phyloP scores from a whole-genome alignment of 257 asterid genomes.

The Solanum sparsipilum region DNA sequence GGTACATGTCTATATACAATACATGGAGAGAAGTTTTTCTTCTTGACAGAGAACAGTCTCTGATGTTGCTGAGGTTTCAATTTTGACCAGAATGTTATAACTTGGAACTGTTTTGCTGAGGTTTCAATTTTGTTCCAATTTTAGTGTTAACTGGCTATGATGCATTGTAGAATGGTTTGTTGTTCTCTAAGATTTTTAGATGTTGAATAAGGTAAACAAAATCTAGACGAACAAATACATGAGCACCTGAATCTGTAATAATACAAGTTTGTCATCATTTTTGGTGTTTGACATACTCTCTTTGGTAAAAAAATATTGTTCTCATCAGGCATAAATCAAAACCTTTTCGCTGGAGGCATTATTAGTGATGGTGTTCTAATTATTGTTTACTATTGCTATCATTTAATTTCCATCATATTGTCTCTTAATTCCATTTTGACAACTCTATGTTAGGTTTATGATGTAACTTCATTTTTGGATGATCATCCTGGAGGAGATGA shows the following conservation, averaged over 20 bases:
- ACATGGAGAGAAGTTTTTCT: background rate
- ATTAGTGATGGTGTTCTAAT: background rate
- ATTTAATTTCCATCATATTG: background rate
- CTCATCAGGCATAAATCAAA: background rate
- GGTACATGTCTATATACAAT: background rate
- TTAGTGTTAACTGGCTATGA: background rate
- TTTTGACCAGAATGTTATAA: background rate
- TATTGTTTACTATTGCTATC: background rate
- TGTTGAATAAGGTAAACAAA: background rate
- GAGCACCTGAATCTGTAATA: background rate
- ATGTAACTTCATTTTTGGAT: slow-evolving; percentile 43
- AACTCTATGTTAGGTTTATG: slow-evolving; percentile 33
- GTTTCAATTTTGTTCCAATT: background rate
- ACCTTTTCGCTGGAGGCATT: background rate
- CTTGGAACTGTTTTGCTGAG: background rate
- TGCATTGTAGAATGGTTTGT: background rate
- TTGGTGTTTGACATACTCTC: background rate
- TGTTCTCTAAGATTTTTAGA: background rate
- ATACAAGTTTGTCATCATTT: background rate
- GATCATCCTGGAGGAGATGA: slow-evolving; percentile 85
- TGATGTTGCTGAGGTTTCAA: background rate
- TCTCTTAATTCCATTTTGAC: background rate
- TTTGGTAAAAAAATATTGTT: background rate
- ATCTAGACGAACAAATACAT: background rate
- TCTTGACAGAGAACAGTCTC: background rate